A percentile compares a stretch with the other conserved stretches of the same genome.
phyloP scores from a whole-genome alignment of 306 rosid genomes.

The Hippophae tibetana region DNA sequence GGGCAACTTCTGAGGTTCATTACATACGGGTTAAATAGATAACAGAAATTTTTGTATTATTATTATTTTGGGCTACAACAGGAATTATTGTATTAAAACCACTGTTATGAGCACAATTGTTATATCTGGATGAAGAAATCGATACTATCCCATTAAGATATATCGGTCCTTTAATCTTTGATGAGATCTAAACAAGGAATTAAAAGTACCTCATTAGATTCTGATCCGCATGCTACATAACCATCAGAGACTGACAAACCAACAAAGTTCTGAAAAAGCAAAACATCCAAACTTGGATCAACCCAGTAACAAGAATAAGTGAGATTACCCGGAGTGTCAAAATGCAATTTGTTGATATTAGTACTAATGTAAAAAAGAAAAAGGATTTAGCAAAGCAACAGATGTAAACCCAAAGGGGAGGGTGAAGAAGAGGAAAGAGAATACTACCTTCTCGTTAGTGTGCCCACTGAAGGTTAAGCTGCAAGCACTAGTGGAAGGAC shows the following conservation, averaged over 20 bases:
- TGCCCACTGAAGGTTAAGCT: conserved; percentile 72
- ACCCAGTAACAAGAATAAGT: conserved; percentile 2
- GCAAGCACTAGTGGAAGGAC: conserved; percentile 59
- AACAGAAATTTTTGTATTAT: too few species aligned
- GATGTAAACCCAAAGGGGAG: neutral
- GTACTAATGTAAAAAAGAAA: conserved; percentile 1
- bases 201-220: conserved; percentile 78
- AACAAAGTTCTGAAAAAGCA: conserved; percentile 74
- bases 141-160: neutral
- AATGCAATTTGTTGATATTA: neutral
- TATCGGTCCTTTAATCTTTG: neutral
- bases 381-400: neutral
- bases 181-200: conserved; percentile 2
- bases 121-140: neutral
- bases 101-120: too few species aligned
- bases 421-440: neutral
- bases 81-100: too few species aligned
- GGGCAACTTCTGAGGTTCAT: too few species aligned
- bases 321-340: neutral
- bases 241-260: conserved; percentile 79
- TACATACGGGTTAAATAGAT: too few species aligned
- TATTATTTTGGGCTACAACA: too few species aligned
- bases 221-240: conserved; percentile 94
- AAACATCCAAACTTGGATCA: conserved; percentile 24
- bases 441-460: conserved; percentile 73